A percentile compares a stretch with the other conserved stretches of the same genome.
These are phyloP conservation scores for Dryas octopetala DNA, from an alignment of 306 rosid species.

Conservation along the genomic window DNA sequence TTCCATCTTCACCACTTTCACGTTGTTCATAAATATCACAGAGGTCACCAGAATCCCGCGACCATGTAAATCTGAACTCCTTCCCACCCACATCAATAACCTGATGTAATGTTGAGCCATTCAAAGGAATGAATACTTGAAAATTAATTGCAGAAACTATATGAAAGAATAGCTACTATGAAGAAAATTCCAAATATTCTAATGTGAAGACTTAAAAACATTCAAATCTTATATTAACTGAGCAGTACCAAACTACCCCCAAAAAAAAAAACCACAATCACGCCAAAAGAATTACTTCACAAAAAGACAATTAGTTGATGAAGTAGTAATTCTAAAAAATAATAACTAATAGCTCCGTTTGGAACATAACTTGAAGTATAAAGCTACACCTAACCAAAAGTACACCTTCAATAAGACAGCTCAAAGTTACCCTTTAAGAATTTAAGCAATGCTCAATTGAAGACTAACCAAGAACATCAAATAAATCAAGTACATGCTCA, in stretches of 20 bases:
- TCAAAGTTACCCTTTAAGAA: neutral
- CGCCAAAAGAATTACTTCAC: neutral
- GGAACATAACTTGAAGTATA: neutral
- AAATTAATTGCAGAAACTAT: neutral
- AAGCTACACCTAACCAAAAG: neutral
- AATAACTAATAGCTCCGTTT: neutral
- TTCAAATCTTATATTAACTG: neutral
- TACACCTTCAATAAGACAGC: neutral
- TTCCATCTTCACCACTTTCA: slow-evolving; percentile 73
- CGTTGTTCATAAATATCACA: slow-evolving; percentile 89
- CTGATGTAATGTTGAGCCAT: slow-evolving; percentile 42
- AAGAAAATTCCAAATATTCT: neutral
- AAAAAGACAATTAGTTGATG: neutral
- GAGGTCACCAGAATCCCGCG: slow-evolving; percentile 70
- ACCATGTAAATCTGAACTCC: slow-evolving; percentile 86
- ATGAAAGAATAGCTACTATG: neutral
- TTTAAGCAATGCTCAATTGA: neutral
- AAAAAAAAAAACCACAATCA: neutral
- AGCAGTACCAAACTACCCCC: neutral
- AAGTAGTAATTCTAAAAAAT: neutral
- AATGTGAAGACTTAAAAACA: neutral
- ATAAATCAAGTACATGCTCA: neutral
- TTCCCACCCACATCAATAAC: slow-evolving; percentile 93
- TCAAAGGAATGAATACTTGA: slow-evolving; percentile 11
- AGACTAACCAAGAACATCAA: neutral